A percentile compares a stretch with the other conserved stretches of the same genome.
Conservation (phyloP, 805 yeast species). For the Cyberlindnera mycetangii region DNA sequence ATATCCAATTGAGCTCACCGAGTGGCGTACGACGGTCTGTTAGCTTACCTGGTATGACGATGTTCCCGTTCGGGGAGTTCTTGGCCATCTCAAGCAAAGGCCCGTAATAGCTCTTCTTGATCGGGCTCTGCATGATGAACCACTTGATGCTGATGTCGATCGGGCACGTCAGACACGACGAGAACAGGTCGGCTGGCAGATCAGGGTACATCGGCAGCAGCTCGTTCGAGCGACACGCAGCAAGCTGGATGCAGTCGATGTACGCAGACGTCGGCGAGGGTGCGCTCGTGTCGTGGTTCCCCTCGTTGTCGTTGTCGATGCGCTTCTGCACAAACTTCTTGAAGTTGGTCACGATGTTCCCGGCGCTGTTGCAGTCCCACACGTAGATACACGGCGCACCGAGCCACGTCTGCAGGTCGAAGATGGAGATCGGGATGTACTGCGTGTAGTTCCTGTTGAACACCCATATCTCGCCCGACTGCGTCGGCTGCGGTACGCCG, state of each 20-base stretch:
- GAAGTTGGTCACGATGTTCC: conserved; percentile 86
- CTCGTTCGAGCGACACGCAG: conserved; percentile 88
- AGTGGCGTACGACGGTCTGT: conserved; percentile 93
- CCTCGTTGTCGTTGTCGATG: conserved; percentile 78
- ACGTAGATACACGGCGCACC: conserved; percentile 97
- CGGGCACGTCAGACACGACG: conserved; percentile 94
- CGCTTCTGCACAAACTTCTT: conserved; percentile 87
- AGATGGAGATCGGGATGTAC: conserved; percentile 93
- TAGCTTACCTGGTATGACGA: conserved; percentile 83
- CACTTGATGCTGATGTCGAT: conserved; percentile 91
- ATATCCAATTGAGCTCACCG: conserved; percentile 96
- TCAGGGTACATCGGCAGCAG: conserved; percentile 89
- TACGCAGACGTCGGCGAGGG: conserved; percentile 49
- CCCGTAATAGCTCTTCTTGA: conserved; percentile 43
- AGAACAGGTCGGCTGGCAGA: conserved; percentile 91
- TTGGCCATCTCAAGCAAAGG: conserved; percentile 36
- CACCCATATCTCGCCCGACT: conserved; percentile 97
- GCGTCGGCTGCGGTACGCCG: conserved; percentile 97
- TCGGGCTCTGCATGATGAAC: conserved; percentile 82
- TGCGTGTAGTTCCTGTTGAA: conserved; percentile 96
- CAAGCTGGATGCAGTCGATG: conserved; percentile 86
- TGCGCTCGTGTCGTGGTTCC: conserved; percentile 39
- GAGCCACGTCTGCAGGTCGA: conserved; percentile 93
- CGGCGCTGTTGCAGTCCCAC: conserved; percentile 93
- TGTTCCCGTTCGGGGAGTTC: conserved; percentile 33